Conservation (phyloP, 805 yeast species). For the Ogataea trehaloabstinens region DNA sequence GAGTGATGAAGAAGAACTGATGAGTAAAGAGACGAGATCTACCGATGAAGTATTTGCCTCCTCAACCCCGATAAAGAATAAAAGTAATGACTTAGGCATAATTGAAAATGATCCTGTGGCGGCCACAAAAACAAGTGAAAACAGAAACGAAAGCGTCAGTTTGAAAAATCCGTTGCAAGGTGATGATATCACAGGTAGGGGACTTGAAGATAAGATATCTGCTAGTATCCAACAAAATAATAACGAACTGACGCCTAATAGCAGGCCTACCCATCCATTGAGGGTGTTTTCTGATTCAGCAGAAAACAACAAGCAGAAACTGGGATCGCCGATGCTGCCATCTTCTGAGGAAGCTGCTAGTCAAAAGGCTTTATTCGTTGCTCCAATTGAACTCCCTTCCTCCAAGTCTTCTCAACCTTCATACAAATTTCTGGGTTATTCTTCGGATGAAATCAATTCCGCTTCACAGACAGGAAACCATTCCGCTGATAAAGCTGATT, state of each 20-base stretch:
- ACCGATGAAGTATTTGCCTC: constrained; percentile 7
- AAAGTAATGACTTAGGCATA: no score
- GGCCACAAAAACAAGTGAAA: not conserved
- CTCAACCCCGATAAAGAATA: constrained; percentile 11
- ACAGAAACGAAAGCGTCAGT: no score
- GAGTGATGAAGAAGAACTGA: constrained; percentile 12
- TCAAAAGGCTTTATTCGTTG: not conserved
- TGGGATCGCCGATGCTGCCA: constrained; percentile 18
- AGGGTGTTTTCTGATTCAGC: constrained; percentile 11
- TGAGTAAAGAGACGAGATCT: not conserved
- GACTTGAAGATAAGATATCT: no score
- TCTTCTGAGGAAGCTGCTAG: constrained; percentile 1
- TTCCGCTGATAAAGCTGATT: no score
- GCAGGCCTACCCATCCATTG: constrained; percentile 18
- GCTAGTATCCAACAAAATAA: no score
- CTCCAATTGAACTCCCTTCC: not conserved
- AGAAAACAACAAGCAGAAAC: constrained; percentile 4
- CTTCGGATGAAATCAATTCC: no score
- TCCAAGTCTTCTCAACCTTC: no score
- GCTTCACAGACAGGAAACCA: no score
- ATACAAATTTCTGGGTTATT: no score
- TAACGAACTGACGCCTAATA: constrained; percentile 13
- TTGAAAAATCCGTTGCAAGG: no score
- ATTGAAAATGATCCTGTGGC: no score
- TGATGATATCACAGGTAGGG: no score